Base-by-base conservation (phyloP, 148 eudicot species). In the Chenopodium album region DNA sequence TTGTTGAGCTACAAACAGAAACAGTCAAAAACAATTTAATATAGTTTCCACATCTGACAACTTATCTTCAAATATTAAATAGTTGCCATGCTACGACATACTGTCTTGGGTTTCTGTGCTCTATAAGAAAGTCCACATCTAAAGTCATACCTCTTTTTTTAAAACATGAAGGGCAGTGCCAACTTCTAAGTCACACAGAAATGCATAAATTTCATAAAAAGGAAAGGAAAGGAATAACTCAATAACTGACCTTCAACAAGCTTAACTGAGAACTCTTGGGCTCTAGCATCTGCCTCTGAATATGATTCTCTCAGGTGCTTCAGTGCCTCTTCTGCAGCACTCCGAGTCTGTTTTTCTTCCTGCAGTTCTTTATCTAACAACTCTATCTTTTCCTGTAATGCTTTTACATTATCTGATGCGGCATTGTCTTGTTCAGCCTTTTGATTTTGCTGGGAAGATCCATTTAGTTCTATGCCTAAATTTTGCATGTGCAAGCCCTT, bases 301-400 rank as follows among this genome's bases (percentile, higher is more conserved):
- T 87, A 90, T 46, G 85, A 88, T 79, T 88, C 88, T 78, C 90
- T 87, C 71, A 97, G 90, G 87, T 94, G 95, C 85, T 92, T 85
- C 48, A 97, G 73, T 50, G 99, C 99, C 83, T 87, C 85, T 87
- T 97, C 99, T 12, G 99, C 98, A 76, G 99, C 99, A 90, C 76
- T 71, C 63, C 98, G 90, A 50, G 96, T 94, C 88, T 91, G 95
- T 68, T 86, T 97, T 85, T 97, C 98, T 81, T 83, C 93, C 73
- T 82, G 48, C 82, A 97, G 88, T 78, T 97, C 93, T 69, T 80
- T 89, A 76, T 73, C 91, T 86, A 97, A 82, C 47, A 87, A 83
- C 80, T 91, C 96, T 72, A 97, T 76, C 90, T 89, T 89, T 65
- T 78, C 85, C 76, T 83, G 87, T 75, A 94, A 84, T 78, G 76